Evolutionary conservation across 306 rosid species (phyloP), one percentile per base, ranked within the genome.

Genomic region (Ammopiptanthus mongolicus): DNA sequence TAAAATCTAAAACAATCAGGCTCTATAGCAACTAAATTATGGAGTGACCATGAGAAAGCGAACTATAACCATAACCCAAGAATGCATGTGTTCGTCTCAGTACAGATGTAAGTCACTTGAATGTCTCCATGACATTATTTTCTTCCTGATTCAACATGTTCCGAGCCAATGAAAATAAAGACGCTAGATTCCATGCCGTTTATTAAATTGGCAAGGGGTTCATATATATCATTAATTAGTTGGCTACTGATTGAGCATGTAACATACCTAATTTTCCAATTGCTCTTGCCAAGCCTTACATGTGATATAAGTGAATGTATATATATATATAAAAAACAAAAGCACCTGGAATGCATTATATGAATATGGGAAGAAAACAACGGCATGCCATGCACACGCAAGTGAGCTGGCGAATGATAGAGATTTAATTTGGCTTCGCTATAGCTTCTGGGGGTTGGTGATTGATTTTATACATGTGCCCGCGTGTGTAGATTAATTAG

Each of bases 311-410:
- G 47, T 57, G 60, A 34, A 2, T 51, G 51, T 15, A 13, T 52
- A 50, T 62, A 7, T 22, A 71, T 48, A 59, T 15, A 13, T 52
- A 50, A 75, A 68, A 51, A 17, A 56, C 42, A 65, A 18, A 65
- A 50, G 82, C 74, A 67, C 70, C 63, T 63, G 75, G 57, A 87
- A 75, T 77, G 87, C 80, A 62, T 71, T 71, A 11, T 25, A 65
- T 42, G 75, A 84, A 78, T 71, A 84, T 82, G 14, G 84, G 71
- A 76, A 86, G 81, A 86, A 86, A 81, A 90, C 83, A 86, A 76
- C 8, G 41, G 25, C 82, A 73, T 84, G 82, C 78, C 77, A 82
- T 78, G 85, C 89, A 74, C 84, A 75, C 79, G 50, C 78, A 34
- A 56, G 61, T 25, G 73, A 78, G 22, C 51, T 56, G 61, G 64